phyloP scores from a whole-genome alignment of 768 basidiomycete genomes.

The Boletus sp. region DNA sequence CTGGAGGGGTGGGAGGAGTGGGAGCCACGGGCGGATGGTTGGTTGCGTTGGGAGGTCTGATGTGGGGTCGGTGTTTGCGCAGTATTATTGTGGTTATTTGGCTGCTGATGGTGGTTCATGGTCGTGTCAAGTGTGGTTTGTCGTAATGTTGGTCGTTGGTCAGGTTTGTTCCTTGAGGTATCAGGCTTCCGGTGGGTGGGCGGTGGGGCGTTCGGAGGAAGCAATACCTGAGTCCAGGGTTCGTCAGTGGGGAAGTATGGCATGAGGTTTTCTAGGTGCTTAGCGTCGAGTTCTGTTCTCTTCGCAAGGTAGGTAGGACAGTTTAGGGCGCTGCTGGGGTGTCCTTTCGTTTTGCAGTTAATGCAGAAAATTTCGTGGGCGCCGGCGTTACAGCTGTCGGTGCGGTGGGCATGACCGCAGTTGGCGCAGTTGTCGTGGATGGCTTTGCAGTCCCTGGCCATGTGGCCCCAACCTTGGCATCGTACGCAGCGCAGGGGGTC shows the following conservation, averaged over 20 bases:
- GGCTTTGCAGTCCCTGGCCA: background rate
- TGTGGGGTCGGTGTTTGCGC: no score
- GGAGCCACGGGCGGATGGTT: no score
- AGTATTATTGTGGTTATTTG: no score
- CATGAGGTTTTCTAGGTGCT: slow-evolving; percentile 3
- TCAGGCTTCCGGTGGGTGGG: background rate
- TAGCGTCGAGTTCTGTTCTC: background rate
- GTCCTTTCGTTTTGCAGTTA: background rate
- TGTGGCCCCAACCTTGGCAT: slow-evolving; percentile 2
- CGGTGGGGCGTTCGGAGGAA: background rate
- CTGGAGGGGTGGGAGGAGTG: no score
- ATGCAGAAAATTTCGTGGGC: background rate
- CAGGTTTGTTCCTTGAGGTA: no score
- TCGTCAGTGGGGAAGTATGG: slow-evolving; percentile 3
- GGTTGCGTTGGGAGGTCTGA: no score
- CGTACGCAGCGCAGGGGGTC: background rate
- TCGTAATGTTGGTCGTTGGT: no score
- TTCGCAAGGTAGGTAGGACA: background rate
- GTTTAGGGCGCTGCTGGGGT: background rate
- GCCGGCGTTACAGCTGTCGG: accelerated
- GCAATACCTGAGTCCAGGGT: background rate
- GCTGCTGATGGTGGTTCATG: no score
- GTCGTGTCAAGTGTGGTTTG: no score
- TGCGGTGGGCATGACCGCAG: background rate
- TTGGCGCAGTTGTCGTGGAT: background rate